Evolutionary conservation across 257 asterid species (phyloP).

Genomic region (Solanum peruvianum): DNA sequence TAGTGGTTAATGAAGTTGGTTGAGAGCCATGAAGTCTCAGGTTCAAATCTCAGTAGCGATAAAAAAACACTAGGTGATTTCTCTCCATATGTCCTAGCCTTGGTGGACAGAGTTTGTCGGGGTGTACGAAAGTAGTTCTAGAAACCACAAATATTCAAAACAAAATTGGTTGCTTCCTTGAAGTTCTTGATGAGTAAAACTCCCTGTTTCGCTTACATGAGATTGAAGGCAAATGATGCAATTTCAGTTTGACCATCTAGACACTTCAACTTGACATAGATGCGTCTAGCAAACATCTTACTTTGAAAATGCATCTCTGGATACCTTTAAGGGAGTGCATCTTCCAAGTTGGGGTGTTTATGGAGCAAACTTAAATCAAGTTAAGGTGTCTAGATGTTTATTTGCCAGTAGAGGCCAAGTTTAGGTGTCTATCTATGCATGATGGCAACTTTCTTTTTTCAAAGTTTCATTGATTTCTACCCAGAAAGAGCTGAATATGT

Average conservation of each 20-base stretch:
- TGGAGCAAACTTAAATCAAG: not conserved
- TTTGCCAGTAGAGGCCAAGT: not conserved
- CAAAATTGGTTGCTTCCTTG: not conserved
- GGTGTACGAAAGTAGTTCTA: not conserved
- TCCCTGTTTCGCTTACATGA: not conserved
- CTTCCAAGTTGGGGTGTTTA: not conserved
- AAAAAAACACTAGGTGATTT: not conserved
- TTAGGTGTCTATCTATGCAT: not conserved
- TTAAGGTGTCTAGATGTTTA: not conserved
- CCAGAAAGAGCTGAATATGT: not conserved
- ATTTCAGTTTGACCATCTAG: not conserved
- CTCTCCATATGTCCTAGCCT: not conserved
- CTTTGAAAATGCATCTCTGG: not conserved
- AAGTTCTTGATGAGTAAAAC: not conserved
- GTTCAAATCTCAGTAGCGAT: not conserved
- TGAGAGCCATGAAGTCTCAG: not conserved
- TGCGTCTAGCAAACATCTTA: not conserved
- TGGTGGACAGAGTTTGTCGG: not conserved
- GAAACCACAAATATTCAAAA: not conserved
- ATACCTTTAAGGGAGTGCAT: not conserved
- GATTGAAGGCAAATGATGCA: not conserved
- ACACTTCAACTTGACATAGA: not conserved
- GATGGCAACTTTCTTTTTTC: not conserved
- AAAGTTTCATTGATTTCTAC: not conserved
- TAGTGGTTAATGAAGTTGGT: not conserved